phyloP scores from a whole-genome alignment of 169 alveolate species.

The Theileria parva region DNA sequence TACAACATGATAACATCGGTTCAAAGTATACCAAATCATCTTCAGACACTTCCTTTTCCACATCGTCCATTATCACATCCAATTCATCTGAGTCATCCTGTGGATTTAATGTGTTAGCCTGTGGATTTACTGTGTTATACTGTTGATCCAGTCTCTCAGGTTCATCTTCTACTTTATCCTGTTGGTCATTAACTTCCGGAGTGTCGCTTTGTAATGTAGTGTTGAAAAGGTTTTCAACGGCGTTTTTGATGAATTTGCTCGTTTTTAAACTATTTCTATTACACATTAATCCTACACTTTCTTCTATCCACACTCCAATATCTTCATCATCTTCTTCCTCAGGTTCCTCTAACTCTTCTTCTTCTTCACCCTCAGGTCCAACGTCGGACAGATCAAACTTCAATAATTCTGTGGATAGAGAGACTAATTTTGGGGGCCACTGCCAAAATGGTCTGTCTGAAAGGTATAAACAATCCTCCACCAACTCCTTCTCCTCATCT shows the following conservation, averaged over 20 bases:
- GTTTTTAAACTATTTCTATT: neutral
- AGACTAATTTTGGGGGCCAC: constrained; percentile 47
- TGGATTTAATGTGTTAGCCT: neutral
- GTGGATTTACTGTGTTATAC: no score
- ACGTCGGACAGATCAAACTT: neutral
- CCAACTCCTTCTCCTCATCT: neutral
- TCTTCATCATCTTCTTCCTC: neutral
- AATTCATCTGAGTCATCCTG: neutral
- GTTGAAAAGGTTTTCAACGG: neutral
- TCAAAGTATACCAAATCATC: neutral
- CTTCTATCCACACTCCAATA: constrained; percentile 12
- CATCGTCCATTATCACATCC: neutral
- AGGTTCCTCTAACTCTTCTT: neutral
- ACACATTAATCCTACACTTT: neutral
- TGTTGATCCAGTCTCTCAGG: neutral
- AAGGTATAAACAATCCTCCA: constrained; percentile 17
- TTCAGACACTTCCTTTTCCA: neutral
- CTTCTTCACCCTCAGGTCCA: neutral
- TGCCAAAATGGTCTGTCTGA: constrained; percentile 61
- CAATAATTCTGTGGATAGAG: neutral
- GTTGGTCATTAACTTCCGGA: neutral
- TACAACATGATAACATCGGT: constrained; percentile 1
- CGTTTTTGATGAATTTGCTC: neutral
- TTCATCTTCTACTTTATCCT: neutral
- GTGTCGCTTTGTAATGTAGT: neutral